Evolutionary conservation across 768 basidiomycete genomes (phyloP), one percentile per base, ranked within the genome.

Genomic region (Lactarius quietus): DNA sequence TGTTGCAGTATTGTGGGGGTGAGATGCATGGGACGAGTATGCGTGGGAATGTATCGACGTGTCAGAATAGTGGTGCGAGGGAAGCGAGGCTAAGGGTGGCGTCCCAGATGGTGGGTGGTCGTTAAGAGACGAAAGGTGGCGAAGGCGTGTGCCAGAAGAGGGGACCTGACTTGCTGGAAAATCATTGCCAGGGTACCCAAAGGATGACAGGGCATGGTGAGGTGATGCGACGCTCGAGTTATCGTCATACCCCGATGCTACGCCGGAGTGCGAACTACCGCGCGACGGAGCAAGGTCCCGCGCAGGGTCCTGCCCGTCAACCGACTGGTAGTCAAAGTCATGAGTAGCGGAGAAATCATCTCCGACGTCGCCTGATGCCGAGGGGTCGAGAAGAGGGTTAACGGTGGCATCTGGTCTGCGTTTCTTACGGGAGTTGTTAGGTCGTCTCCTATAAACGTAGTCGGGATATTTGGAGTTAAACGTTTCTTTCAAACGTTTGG

Each of bases 391-490:
- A n/a, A 77, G 66, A 51, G 68, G 66, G 53, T 74, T 72, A 52
- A 70, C 63, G 12, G 72, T 64, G 31, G 72, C 64, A 61, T 82
- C 82, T 0, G 76, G 63, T 65, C 77, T 80, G 63, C 83, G 79
- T 72, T 81, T 83, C 72, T 85, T 89, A 71, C 92, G 86, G 62
- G 89, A 89, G 74, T 94, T 92, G 78, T 94, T 94, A 31, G 92
- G 92, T 58, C 92, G 83, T 59, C 92, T 86, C 71, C 87, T 85
- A 79, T 94, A 94, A 53, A 94, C 91, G 70, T 94, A 94, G 81
- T 93, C 91, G 18, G 92, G 92, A 75, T 93, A 93, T 73, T 86
- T 89, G 28, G 82, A 77, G 75, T 93, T 93, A 80, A 94, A 94
- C 61, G 79, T 86, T 69, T 94, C 92, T 75, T 94, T 94, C 61